Conservation (phyloP, 2,329 filamentous ascomycete species). For the Colletotrichum magnum region DNA sequence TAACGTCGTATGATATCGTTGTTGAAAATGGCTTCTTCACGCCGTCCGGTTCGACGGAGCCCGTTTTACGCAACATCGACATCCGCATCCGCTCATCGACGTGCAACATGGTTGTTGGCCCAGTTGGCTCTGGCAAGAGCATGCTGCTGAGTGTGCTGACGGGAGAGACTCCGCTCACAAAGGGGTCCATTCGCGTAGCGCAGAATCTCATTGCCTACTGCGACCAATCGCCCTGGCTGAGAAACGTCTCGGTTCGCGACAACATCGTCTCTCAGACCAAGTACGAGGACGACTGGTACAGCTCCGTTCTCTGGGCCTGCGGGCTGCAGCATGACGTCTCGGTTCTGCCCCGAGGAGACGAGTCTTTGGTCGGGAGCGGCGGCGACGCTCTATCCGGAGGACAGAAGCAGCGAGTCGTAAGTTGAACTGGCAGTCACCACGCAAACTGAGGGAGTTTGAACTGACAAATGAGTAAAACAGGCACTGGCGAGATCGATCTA, state of each 20-base stretch:
- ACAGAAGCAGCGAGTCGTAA: conserved; percentile 6
- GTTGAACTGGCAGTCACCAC: neutral
- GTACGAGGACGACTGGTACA: conserved; percentile 42
- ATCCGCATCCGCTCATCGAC: conserved; percentile 8
- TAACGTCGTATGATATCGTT: conserved; percentile 32
- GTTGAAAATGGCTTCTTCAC: conserved; percentile 4
- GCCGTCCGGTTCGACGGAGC: conserved; percentile 6
- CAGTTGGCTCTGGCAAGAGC: conserved; percentile 42
- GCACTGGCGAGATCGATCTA: conserved; percentile 7
- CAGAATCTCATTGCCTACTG: conserved; percentile 38
- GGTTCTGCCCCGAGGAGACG: neutral
- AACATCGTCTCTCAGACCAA: conserved; percentile 44
- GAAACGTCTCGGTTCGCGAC: conserved; percentile 42
- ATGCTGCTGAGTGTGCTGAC: conserved; percentile 35
- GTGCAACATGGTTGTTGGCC: conserved; percentile 37
- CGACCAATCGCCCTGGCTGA: conserved; percentile 44
- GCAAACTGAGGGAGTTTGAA: neutral
- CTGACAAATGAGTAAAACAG: neutral
- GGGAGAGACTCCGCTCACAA: conserved; percentile 29
- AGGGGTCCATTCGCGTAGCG: neutral
- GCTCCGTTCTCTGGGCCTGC: conserved; percentile 42
- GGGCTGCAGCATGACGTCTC: conserved; percentile 23
- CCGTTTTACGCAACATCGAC: conserved; percentile 22
- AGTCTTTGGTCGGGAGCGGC: neutral
- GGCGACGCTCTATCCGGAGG: neutral